Conservation (phyloP, 257 asterid species). For the Solanum chiquidenum region DNA sequence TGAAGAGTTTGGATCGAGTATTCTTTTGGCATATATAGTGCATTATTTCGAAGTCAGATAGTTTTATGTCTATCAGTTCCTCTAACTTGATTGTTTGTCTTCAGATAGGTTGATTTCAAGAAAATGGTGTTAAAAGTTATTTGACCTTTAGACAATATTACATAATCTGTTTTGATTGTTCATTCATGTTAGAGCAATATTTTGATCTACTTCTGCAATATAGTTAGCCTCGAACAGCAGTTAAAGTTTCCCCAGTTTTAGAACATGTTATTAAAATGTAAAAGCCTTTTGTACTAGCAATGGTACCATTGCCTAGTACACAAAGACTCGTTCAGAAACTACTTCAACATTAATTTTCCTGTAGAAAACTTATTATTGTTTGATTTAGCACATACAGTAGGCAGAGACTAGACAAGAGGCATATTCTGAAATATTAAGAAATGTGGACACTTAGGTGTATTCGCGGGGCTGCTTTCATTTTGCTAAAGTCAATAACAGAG, state of each 20-base stretch:
- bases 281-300: background rate
- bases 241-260: background rate
- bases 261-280: background rate
- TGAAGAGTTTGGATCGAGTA: background rate
- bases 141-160: background rate
- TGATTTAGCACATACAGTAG: background rate
- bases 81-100: background rate
- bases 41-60: background rate
- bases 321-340: background rate
- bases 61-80: background rate
- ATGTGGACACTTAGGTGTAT: background rate
- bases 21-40: background rate
- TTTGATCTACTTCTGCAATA: background rate
- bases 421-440: background rate
- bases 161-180: background rate
- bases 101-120: background rate
- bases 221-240: background rate
- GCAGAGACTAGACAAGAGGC: background rate
- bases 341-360: background rate
- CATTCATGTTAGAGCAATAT: background rate
- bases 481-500: background rate
- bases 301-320: background rate
- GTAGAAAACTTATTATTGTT: background rate
- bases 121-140: background rate
- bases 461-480: background rate